Evolutionary conservation across 2,329 filamentous ascomycete genomes (phyloP).

Genomic region (Ophiocordyceps camponoti-saundersi): DNA sequence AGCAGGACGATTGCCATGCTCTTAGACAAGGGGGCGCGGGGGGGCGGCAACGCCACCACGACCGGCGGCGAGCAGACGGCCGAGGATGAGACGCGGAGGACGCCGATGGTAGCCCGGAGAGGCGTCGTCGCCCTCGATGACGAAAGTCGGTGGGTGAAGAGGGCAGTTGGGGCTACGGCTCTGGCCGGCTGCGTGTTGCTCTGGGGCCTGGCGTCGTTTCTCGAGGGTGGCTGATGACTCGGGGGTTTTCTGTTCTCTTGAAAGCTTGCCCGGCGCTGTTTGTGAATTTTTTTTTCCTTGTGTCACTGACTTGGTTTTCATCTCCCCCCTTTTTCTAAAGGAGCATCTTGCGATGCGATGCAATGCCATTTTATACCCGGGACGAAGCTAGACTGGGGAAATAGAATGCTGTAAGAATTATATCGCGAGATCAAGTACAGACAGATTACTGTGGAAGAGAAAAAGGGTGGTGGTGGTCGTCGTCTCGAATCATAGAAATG

Average conservation of each 20-base stretch:
- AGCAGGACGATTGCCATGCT: slow-evolving; percentile 46
- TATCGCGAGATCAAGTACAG: no score
- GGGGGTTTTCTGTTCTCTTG: no score
- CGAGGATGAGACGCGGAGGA: slow-evolving; percentile 9
- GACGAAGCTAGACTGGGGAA: neutral
- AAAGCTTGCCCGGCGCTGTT: no score
- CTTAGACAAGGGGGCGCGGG: slow-evolving; percentile 28
- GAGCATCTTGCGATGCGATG: neutral
- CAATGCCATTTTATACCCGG: neutral
- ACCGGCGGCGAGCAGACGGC: slow-evolving; percentile 4
- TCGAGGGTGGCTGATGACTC: slow-evolving; percentile 15
- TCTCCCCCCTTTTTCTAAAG: neutral
- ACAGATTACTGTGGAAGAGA: no score
- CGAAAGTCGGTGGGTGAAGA: slow-evolving; percentile 51
- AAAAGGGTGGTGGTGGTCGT: no score
- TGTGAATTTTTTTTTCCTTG: neutral
- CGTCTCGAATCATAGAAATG: neutral
- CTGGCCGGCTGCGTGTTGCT: slow-evolving; percentile 43
- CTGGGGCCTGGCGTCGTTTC: slow-evolving; percentile 39
- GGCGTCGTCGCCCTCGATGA: slow-evolving; percentile 43
- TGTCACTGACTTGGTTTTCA: neutral
- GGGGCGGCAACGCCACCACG: no score
- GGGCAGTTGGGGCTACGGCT: slow-evolving; percentile 41
- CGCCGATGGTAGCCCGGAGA: slow-evolving; percentile 11
- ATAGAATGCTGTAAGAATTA: neutral